phyloP scores from a whole-genome alignment of 495 filamentous ascomycete genomes.

The Lasiosphaeria miniovina region DNA sequence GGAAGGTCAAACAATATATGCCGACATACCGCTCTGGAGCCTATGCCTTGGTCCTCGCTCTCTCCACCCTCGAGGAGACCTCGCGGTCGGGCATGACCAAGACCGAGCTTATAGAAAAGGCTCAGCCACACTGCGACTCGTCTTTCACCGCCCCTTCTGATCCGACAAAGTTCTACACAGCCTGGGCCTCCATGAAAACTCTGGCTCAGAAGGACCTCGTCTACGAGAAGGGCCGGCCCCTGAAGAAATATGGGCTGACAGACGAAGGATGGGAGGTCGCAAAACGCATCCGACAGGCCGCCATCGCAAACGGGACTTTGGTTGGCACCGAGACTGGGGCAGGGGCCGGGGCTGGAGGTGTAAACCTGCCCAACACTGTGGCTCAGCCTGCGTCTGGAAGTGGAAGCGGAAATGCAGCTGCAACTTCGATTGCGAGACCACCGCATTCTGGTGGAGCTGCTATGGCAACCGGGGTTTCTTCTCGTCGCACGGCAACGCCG shows the following conservation, averaged over 20 bases:
- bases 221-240: conserved; percentile 65
- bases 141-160: conserved; percentile 70
- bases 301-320: conserved; percentile 4
- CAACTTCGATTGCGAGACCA: no score
- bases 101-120: conserved; percentile 61
- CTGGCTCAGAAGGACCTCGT: conserved; percentile 73
- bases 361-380: background rate
- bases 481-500: background rate
- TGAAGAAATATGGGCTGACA: conserved; percentile 66
- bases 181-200: conserved; percentile 84
- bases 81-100: conserved; percentile 61
- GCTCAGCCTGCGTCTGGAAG: background rate
- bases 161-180: conserved; percentile 69
- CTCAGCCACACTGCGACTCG: conserved; percentile 70
- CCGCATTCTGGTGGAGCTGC: background rate
- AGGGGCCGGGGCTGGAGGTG: background rate
- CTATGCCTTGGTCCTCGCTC: conserved; percentile 69
- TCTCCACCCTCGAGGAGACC: conserved; percentile 58
- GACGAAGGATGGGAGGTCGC: conserved; percentile 81
- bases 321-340: background rate
- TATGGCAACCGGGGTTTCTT: background rate
- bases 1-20: conserved; percentile 67
- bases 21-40: conserved; percentile 68
- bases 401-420: background rate
- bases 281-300: conserved; percentile 54